Evolutionary conservation across 768 basidiomycete species (phyloP), one percentile per base, ranked within the genome.

Genomic region (Crucibulum laeve): DNA sequence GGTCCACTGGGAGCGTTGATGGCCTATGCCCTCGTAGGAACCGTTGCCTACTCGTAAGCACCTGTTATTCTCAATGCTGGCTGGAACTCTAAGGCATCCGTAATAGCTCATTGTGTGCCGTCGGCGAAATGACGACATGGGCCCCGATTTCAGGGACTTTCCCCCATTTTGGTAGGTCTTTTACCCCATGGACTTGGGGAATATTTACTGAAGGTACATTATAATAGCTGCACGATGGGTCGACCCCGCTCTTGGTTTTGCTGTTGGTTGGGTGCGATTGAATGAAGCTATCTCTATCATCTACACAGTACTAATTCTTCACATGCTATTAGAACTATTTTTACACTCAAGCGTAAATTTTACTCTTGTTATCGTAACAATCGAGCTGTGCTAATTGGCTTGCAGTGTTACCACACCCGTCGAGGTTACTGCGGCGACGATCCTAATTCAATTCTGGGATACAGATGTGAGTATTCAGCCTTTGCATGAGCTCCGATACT

Each of bases 41-140:
- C 80, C 1, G 77, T 82, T 25, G 79, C 80, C 11, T 86, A 82
- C 58, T 68, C 80, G 70, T 80, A 46, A 50, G 78, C 69, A 4
- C 10, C 25, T 25, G 21, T 25, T 38, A 11, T 19, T 4, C 22
- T 14, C 7, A 24, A 25, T 25, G 48, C n/a, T 4, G n/a, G 15
- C 17, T 5, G 4, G 18, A 15, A 11, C 15, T 42, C 21, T 8
- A 32, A 30, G 26, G n/a, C 13, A 19, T 14, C n/a, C n/a, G 14
- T n/a, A n/a, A 14, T 41, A 80, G 77, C 4, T 77, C 80, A 3
- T 62, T 87, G 11, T 82, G 83, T 52, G 76, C 80, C 2, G 58
- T 87, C 11, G 85, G 80, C 25, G 87, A 90, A 63, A 84, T 89
- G 85, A 84, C 85, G n/a, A 79, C 82, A 3, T 77, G 78, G 62